Conservation (phyloP, 495 filamentous ascomycete species). For the Neurospora tetrasperma region DNA sequence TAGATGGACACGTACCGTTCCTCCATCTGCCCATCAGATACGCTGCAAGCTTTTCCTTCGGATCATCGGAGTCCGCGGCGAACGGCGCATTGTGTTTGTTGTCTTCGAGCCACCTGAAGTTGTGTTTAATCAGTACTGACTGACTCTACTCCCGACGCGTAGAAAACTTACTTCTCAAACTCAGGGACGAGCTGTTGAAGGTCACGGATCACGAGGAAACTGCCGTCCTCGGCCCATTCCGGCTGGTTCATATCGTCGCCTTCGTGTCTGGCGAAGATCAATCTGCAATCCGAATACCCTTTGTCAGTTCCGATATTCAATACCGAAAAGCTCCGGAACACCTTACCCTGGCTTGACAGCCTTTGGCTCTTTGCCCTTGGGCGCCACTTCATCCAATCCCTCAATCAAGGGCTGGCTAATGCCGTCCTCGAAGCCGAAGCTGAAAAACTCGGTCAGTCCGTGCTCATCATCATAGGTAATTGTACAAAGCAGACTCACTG, state of each 20-base stretch:
- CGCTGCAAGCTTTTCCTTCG: neutral
- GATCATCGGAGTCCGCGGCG: neutral
- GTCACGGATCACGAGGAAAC: conserved; percentile 3
- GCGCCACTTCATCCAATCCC: neutral
- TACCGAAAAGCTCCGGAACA: neutral
- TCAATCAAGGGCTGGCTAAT: conserved; percentile 2
- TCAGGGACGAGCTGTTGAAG: neutral
- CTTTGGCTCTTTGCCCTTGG: neutral
- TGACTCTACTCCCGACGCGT: neutral
- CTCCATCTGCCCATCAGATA: conserved; percentile 3
- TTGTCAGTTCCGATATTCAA: neutral
- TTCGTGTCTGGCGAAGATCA: neutral
- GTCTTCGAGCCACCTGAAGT: neutral
- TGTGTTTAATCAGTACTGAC: neutral
- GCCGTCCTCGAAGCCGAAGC: conserved; percentile 4
- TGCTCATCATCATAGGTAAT: neutral
- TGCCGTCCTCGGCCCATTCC: neutral
- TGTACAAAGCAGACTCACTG: neutral
- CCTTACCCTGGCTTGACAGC: neutral
- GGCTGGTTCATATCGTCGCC: neutral
- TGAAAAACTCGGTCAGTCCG: neutral
- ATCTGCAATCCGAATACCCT: neutral
- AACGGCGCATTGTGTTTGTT: neutral
- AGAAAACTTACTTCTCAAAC: neutral
- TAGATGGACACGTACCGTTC: neutral